Conservation (phyloP, 352 stramenopile genomes). For the Pythium guiyangense region DNA sequence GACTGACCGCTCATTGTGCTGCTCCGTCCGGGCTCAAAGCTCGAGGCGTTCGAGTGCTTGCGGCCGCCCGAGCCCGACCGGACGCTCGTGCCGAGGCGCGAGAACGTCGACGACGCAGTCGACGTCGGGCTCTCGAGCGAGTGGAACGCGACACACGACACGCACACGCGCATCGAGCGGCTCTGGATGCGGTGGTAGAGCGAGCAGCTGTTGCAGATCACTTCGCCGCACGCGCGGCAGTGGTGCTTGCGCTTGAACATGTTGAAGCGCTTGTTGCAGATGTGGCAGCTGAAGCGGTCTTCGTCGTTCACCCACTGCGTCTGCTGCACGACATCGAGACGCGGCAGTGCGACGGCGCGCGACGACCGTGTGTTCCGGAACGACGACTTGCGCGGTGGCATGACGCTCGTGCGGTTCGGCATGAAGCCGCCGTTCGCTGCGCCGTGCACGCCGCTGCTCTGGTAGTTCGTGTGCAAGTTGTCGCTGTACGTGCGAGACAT, state of each 20-base stretch:
- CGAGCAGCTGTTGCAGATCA: constrained; percentile 84
- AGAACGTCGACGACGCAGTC: constrained; percentile 42
- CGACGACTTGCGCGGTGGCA: constrained; percentile 63
- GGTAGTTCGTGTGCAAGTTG: constrained; percentile 26
- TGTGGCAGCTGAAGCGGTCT: constrained; percentile 82
- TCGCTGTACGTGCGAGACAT: constrained; percentile 42
- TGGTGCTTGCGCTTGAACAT: constrained; percentile 89
- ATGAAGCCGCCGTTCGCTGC: constrained; percentile 11
- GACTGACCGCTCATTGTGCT: constrained; percentile 45
- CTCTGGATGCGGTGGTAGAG: constrained; percentile 82
- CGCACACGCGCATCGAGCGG: constrained; percentile 81
- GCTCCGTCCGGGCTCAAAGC: constrained; percentile 36
- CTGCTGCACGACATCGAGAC: constrained; percentile 74
- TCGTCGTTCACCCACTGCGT: constrained; percentile 85
- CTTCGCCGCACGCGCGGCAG: constrained; percentile 77
- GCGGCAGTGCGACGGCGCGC: constrained; percentile 60
- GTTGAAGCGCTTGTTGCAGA: constrained; percentile 87
- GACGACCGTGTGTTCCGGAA: constrained; percentile 76
- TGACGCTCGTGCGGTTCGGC: constrained; percentile 16
- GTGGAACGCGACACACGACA: constrained; percentile 81
- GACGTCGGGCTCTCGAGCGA: constrained; percentile 73
- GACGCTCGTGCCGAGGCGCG: constrained; percentile 18
- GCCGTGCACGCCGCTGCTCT: constrained; percentile 10
- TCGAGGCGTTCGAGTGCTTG: constrained; percentile 62
- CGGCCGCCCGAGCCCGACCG: constrained; percentile 24